These are phyloP conservation scores for Vitis riparia DNA, from an alignment of 164 flowering plant species.

Conservation along the genomic window DNA sequence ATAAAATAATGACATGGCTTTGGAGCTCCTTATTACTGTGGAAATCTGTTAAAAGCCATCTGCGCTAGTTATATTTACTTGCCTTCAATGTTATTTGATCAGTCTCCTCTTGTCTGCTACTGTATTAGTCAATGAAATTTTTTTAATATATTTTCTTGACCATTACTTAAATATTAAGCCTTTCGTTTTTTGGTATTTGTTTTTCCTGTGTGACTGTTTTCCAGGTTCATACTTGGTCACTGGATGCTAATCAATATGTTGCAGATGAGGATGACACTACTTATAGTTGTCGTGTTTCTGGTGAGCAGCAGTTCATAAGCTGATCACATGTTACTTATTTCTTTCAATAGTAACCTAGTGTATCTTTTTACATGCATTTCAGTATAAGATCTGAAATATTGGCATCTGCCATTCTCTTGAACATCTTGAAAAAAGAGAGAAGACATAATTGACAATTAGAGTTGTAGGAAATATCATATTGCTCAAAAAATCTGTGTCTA, in stretches of 20 bases:
- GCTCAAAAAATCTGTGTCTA: too few relatives aligned
- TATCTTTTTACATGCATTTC: too few relatives aligned
- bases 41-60: too few relatives aligned
- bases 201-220: background rate
- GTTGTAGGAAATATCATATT: too few relatives aligned
- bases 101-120: background rate
- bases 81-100: background rate
- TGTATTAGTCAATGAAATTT: background rate
- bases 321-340: background rate
- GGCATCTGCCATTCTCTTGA: too few relatives aligned
- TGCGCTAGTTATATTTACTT: too few relatives aligned
- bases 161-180: background rate
- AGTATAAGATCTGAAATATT: too few relatives aligned
- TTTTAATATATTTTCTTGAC: background rate
- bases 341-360: too few relatives aligned
- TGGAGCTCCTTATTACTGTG: too few relatives aligned
- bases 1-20: background rate
- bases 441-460: too few relatives aligned
- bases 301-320: slow-evolving; percentile 40
- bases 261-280: slow-evolving; percentile 93
- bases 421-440: too few relatives aligned
- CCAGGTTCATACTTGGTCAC: slow-evolving; percentile 79
- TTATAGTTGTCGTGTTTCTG: slow-evolving; percentile 88
- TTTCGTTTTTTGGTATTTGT: background rate
- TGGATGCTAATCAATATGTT: slow-evolving; percentile 88